A percentile compares a stretch with the other conserved stretches of the same genome.
These are phyloP conservation scores for Curvularia sp. DNA, from an alignment of 2,329 filamentous ascomycete genomes.

Conservation along the genomic window DNA sequence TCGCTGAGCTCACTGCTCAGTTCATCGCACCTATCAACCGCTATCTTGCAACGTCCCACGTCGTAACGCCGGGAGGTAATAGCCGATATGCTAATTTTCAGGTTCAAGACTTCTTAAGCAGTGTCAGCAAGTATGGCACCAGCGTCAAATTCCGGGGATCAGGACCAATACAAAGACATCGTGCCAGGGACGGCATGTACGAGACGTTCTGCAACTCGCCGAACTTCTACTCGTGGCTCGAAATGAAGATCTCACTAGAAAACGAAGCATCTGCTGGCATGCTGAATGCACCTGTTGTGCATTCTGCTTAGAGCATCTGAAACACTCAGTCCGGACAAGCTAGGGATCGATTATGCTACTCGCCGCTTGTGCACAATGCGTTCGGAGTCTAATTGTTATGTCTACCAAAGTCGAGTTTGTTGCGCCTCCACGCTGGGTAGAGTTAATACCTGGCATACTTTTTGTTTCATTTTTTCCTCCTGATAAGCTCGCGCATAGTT, in stretches of 20 bases:
- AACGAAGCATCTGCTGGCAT: slow-evolving; percentile 51
- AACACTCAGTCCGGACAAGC: no score
- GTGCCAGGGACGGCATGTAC: slow-evolving; percentile 47
- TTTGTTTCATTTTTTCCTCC: not conserved
- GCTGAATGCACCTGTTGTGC: slow-evolving; percentile 20
- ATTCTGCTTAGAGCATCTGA: not conserved
- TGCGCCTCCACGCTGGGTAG: not conserved
- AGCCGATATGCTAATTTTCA: slow-evolving; percentile 51
- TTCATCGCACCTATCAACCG: slow-evolving; percentile 52
- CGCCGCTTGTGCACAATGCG: not conserved
- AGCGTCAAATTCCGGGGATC: slow-evolving; percentile 50
- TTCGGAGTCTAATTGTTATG: not conserved
- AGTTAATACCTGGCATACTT: not conserved
- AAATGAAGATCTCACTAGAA: slow-evolving; percentile 53
- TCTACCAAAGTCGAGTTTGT: not conserved
- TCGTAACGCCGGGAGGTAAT: slow-evolving; percentile 46
- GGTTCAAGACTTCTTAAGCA: slow-evolving; percentile 46
- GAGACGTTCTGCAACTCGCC: slow-evolving; percentile 47
- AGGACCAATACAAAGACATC: slow-evolving; percentile 48
- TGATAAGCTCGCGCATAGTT: not conserved
- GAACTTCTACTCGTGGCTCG: slow-evolving; percentile 53
- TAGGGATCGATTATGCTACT: not conserved
- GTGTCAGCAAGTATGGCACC: slow-evolving; percentile 50
- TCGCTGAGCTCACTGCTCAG: slow-evolving; percentile 51
- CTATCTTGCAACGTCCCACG: slow-evolving; percentile 49